Conservation (phyloP, 2,329 filamentous ascomycete species). For the Ophiostoma piceae region DNA sequence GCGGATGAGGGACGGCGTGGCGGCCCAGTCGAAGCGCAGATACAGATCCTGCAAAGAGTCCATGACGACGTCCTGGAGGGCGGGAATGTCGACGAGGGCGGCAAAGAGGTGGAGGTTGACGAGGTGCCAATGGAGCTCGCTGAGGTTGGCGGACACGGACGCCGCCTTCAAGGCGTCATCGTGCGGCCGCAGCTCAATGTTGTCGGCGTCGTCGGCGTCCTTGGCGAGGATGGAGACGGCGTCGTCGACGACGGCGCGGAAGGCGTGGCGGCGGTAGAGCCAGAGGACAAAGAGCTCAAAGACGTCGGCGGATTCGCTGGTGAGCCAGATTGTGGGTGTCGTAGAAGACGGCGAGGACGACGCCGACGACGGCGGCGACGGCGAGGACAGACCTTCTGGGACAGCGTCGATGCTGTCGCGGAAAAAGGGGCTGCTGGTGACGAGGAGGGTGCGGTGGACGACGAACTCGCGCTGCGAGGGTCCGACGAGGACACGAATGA, state of each 20-base stretch:
- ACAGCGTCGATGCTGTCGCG: conserved; percentile 41
- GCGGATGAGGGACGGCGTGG: conserved; percentile 46
- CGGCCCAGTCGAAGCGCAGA: conserved; percentile 54
- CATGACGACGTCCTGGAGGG: conserved; percentile 53
- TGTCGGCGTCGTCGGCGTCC: conserved; percentile 20
- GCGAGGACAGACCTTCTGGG: conserved; percentile 28
- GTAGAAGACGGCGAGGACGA: background rate
- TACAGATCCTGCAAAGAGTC: conserved; percentile 56
- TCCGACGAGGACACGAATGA: conserved; percentile 34
- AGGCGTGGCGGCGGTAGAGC: conserved; percentile 44
- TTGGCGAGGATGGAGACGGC: conserved; percentile 33
- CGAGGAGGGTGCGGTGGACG: conserved; percentile 40
- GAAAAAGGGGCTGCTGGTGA: conserved; percentile 46
- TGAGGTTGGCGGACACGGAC: conserved; percentile 28
- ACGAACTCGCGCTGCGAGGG: conserved; percentile 32
- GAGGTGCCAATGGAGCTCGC: conserved; percentile 51
- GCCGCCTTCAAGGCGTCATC: background rate
- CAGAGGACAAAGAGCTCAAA: conserved; percentile 51
- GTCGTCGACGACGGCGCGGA: conserved; percentile 42
- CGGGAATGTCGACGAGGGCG: conserved; percentile 44
- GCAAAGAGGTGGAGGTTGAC: conserved; percentile 55
- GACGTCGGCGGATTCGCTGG: conserved; percentile 47
- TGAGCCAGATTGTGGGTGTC: conserved; percentile 36
- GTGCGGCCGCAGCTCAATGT: conserved; percentile 1
- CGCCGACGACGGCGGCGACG: background rate